Evolutionary conservation across 2,329 filamentous ascomycete genomes (phyloP).

Genomic region (Colletotrichum incanum): DNA sequence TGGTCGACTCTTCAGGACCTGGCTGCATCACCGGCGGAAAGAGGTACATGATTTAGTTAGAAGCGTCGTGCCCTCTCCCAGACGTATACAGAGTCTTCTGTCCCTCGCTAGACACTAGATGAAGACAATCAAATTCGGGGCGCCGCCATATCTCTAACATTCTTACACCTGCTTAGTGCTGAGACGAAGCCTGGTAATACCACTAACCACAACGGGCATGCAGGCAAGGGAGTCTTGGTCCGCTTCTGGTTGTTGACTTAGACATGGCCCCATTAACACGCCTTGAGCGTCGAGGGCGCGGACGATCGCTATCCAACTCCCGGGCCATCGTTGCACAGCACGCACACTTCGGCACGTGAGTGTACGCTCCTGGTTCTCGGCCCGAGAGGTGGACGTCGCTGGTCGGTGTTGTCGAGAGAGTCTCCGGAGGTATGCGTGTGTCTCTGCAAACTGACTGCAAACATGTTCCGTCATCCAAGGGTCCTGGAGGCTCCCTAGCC

Average conservation of each 20-base stretch:
- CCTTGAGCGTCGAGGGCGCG: slow-evolving; percentile 19
- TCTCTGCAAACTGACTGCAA: slow-evolving; percentile 1
- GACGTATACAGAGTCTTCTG: slow-evolving; percentile 22
- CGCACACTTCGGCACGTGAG: slow-evolving; percentile 1
- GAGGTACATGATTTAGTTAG: slow-evolving; percentile 22
- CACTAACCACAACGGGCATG: not conserved
- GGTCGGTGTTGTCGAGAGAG: slow-evolving; percentile 9
- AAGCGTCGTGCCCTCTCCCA: slow-evolving; percentile 8
- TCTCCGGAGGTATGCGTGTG: not conserved
- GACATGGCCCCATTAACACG: slow-evolving; percentile 34
- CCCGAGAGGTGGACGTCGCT: slow-evolving; percentile 12
- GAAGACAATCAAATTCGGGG: slow-evolving; percentile 23
- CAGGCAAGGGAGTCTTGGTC: not conserved
- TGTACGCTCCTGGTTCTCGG: not conserved
- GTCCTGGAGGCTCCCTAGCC: not conserved
- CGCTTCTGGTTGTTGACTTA: slow-evolving; percentile 9
- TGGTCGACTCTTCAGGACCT: slow-evolving; percentile 7
- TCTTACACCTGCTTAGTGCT: slow-evolving; percentile 1
- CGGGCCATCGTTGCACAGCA: slow-evolving; percentile 1
- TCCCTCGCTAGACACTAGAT: slow-evolving; percentile 30
- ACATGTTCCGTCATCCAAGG: not conserved
- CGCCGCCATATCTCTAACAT: slow-evolving; percentile 19
- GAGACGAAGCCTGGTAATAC: not conserved
- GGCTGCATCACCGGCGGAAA: slow-evolving; percentile 26
- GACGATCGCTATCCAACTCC: slow-evolving; percentile 29